phyloP scores from a whole-genome alignment of 208 protist genomes.

The Leishmania aethiopica region DNA sequence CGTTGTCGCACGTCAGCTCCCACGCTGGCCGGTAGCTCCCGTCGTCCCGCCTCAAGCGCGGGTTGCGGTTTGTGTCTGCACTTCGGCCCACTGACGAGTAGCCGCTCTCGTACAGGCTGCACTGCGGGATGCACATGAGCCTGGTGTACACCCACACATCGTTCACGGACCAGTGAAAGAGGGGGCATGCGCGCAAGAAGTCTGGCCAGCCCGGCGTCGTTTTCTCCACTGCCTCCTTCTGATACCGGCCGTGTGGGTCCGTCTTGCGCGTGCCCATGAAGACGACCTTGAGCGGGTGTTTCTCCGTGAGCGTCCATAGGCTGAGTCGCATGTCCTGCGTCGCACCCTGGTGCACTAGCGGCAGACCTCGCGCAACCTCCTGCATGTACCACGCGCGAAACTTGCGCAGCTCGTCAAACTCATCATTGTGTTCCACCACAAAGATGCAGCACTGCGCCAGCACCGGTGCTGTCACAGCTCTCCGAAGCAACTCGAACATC shows the following conservation, averaged over 20 bases:
- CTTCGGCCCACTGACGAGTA: conserved; percentile 87
- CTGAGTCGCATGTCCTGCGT: conserved; percentile 52
- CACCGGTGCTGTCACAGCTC: conserved; percentile 42
- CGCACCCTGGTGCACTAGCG: conserved; percentile 34
- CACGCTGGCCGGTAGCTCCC: conserved; percentile 80
- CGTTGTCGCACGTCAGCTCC: conserved; percentile 37
- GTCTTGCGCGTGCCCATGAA: conserved; percentile 89
- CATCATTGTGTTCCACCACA: conserved; percentile 52
- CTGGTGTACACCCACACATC: conserved; percentile 85
- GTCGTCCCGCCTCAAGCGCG: conserved; percentile 44
- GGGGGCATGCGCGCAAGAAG: conserved; percentile 82
- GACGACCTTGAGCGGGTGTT: conserved; percentile 52
- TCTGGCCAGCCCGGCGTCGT: conserved; percentile 87
- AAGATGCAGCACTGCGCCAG: conserved; percentile 59
- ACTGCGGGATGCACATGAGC: conserved; percentile 70
- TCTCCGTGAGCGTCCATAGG: conserved; percentile 51
- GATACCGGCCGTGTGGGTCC: conserved; percentile 74
- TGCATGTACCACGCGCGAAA: conserved; percentile 67
- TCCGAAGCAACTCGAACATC: conserved; percentile 75
- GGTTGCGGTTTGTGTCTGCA: conserved; percentile 62
- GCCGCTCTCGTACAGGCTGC: conserved; percentile 82
- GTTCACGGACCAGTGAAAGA: conserved; percentile 84
- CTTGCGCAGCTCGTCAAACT: conserved; percentile 75
- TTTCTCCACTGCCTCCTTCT: conserved; percentile 49
- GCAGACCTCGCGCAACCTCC: conserved; percentile 31